Evolutionary conservation across 2,329 filamentous ascomycete species (phyloP).

Genomic region (Fusarium sp.): DNA sequence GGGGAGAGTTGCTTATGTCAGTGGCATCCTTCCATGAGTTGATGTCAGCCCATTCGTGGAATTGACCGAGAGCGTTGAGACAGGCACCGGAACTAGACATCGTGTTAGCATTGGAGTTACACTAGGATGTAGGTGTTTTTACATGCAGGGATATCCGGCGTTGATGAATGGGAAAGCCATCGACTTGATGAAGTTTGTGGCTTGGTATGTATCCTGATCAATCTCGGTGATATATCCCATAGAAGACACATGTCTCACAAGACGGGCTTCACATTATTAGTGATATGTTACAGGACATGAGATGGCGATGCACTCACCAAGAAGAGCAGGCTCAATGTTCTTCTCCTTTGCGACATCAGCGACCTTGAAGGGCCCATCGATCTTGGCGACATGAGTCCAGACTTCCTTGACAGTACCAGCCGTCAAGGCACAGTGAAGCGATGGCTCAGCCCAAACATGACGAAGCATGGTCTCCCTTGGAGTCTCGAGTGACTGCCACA

Average conservation of each 20-base stretch:
- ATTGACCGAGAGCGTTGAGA: slow-evolving; percentile 35
- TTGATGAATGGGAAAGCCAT: slow-evolving; percentile 47
- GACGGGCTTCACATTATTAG: slow-evolving; percentile 26
- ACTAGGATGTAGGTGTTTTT: neutral
- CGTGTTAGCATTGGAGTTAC: neutral
- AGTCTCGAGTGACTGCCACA: slow-evolving; percentile 51
- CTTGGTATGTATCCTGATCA: slow-evolving; percentile 46
- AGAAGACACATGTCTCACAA: slow-evolving; percentile 49
- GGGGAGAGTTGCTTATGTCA: slow-evolving; percentile 40
- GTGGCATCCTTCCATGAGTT: slow-evolving; percentile 44
- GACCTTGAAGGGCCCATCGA: slow-evolving; percentile 43
- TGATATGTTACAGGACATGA: rapidly evolving
- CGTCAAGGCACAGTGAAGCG: slow-evolving; percentile 38
- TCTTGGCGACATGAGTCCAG: slow-evolving; percentile 46
- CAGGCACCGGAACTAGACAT: slow-evolving; percentile 10
- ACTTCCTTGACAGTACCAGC: slow-evolving; percentile 48
- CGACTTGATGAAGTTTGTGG: slow-evolving; percentile 50
- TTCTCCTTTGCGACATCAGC: slow-evolving; percentile 42
- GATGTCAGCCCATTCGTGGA: slow-evolving; percentile 44
- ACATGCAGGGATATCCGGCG: slow-evolving; percentile 47
- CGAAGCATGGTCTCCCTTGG: slow-evolving; percentile 58
- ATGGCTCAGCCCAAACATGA: slow-evolving; percentile 54
- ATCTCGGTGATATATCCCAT: slow-evolving; percentile 52
- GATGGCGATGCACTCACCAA: neutral
- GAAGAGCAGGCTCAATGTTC: slow-evolving; percentile 6